These are phyloP conservation scores for Albugo laibachii DNA, from an alignment of 352 stramenopile species.

Conservation along the genomic window DNA sequence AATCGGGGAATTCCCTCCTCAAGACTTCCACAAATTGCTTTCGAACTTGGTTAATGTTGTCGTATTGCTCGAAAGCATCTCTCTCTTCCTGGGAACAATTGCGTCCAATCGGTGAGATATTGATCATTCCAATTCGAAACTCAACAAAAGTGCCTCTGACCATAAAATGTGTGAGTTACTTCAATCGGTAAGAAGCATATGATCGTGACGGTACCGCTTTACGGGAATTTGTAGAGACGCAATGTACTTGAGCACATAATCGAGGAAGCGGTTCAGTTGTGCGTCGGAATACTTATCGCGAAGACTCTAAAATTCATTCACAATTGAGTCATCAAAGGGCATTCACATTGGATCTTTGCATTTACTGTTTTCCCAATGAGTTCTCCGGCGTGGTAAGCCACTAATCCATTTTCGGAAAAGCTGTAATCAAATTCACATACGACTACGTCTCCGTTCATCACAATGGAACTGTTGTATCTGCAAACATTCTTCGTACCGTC, in stretches of 20 bases:
- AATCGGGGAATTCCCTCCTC: constrained; percentile 84
- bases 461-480: background rate
- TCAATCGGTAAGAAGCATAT: background rate
- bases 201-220: constrained; percentile 57
- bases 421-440: constrained; percentile 95
- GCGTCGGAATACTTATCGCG: constrained; percentile 89
- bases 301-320: constrained; percentile 45
- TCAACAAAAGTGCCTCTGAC: constrained; percentile 95
- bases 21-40: constrained; percentile 93
- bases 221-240: constrained; percentile 90
- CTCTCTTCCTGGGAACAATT: constrained; percentile 97
- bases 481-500: constrained; percentile 27
- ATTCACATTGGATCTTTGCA: background rate
- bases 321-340: background rate
- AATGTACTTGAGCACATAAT: constrained; percentile 92
- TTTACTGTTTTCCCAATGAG: constrained; percentile 77
- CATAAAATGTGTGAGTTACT: background rate
- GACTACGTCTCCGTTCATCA: constrained; percentile 24
- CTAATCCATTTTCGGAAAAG: constrained; percentile 98
- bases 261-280: constrained; percentile 95
- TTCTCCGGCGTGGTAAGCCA: constrained; percentile 91
- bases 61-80: constrained; percentile 96
- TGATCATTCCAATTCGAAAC: constrained; percentile 98
- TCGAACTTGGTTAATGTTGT: constrained; percentile 85
- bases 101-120: constrained; percentile 96